Evolutionary conservation across 78 protist genomes (phyloP).

Genomic region (Pigoraptor vietnamica): DNA sequence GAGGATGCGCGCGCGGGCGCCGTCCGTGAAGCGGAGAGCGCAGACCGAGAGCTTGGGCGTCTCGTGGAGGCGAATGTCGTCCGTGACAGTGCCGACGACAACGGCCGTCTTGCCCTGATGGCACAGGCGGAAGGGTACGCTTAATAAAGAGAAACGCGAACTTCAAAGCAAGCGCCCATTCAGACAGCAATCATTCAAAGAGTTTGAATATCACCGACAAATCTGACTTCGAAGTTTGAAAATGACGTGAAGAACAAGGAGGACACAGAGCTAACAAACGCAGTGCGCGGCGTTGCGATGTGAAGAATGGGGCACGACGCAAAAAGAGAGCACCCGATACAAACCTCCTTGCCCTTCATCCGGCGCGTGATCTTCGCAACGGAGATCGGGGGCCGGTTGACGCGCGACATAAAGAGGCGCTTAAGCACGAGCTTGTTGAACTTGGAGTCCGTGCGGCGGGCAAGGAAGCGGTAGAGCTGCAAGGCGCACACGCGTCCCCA

Average conservation of each 20-base stretch:
- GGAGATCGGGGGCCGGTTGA: conserved; percentile 89
- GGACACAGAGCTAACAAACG: too few relatives aligned
- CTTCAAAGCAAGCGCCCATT: too few relatives aligned
- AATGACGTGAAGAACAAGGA: too few relatives aligned
- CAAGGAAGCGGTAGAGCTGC: conserved; percentile 93
- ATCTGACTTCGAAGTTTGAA: too few relatives aligned
- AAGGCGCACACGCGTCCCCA: not conserved
- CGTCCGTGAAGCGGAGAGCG: conserved; percentile 93
- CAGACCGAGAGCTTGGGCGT: conserved; percentile 86
- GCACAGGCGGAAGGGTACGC: not conserved
- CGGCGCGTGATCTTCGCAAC: conserved; percentile 65
- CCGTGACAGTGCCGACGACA: conserved; percentile 95
- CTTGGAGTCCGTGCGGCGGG: conserved; percentile 93
- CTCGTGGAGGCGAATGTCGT: conserved; percentile 91
- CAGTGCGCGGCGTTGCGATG: too few relatives aligned
- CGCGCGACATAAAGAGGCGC: conserved; percentile 70
- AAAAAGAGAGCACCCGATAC: not conserved
- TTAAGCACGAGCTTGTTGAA: conserved; percentile 90
- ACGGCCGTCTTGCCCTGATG: conserved; percentile 75
- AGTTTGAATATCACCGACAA: too few relatives aligned
- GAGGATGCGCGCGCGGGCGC: conserved; percentile 94
- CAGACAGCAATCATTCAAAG: too few relatives aligned
- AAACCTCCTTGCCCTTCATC: conserved; percentile 58
- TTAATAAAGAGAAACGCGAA: too few relatives aligned
- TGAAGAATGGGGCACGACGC: not conserved